phyloP scores from a whole-genome alignment of 345 rosid species.

The Cardamine occulta region DNA sequence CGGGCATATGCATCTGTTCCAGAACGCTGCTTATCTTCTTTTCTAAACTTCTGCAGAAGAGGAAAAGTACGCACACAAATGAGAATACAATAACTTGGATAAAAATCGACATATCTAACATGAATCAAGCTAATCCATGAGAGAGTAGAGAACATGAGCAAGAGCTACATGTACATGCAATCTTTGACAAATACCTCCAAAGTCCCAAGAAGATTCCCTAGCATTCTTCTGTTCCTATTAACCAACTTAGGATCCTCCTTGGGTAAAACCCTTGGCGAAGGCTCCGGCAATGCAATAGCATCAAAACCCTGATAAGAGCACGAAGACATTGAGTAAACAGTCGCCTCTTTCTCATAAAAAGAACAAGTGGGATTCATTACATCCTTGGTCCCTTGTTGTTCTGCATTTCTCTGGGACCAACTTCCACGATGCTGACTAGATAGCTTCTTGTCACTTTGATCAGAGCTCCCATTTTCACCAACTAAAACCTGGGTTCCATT shows the following conservation, averaged over 20 bases:
- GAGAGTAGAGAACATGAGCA: not conserved
- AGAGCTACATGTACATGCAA: slow-evolving; percentile 25
- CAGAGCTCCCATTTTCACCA: slow-evolving; percentile 42
- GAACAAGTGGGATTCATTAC: slow-evolving; percentile 38
- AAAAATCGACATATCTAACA: slow-evolving; percentile 14
- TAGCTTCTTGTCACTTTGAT: slow-evolving; percentile 50
- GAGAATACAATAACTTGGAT: slow-evolving; percentile 3
- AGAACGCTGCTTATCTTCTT: slow-evolving; percentile 84
- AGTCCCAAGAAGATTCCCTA: slow-evolving; percentile 95
- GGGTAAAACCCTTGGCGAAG: slow-evolving; percentile 82
- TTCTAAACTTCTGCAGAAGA: slow-evolving; percentile 79
- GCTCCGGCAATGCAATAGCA: slow-evolving; percentile 53
- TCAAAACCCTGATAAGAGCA: slow-evolving; percentile 57
- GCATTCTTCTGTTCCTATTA: slow-evolving; percentile 92
- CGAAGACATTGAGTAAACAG: not conserved
- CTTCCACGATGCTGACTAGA: slow-evolving; percentile 47
- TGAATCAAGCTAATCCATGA: slow-evolving; percentile 16
- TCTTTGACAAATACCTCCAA: slow-evolving; percentile 68
- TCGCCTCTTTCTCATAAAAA: not conserved
- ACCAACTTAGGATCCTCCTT: slow-evolving; percentile 95
- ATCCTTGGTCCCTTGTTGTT: slow-evolving; percentile 55
- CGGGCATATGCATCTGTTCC: slow-evolving; percentile 86
- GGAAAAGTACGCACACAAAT: slow-evolving; percentile 11
- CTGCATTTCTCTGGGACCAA: slow-evolving; percentile 66
- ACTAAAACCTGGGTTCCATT: slow-evolving; percentile 33